Evolutionary conservation across 164 flowering plant genomes (phyloP).

Genomic region (Sextonia rubra): DNA sequence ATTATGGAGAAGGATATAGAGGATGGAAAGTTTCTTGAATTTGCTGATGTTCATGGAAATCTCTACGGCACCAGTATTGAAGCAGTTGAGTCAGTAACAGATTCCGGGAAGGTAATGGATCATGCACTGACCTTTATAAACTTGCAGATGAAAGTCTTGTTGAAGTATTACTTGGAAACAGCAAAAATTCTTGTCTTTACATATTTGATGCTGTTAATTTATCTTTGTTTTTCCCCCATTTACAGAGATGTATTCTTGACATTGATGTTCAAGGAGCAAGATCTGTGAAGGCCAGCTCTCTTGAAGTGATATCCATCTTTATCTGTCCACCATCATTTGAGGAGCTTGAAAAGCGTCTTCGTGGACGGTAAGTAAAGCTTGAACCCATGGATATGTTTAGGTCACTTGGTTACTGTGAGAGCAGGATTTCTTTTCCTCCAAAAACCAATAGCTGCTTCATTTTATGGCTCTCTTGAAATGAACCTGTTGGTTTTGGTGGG

Average conservation of each 20-base stretch:
- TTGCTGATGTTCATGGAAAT: conserved; percentile 94
- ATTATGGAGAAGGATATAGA: conserved; percentile 82
- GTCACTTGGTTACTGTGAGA: background rate
- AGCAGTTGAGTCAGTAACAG: conserved; percentile 88
- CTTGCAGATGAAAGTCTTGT: background rate
- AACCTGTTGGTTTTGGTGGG: background rate
- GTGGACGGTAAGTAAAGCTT: conserved; percentile 50
- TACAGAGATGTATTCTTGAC: conserved; percentile 97
- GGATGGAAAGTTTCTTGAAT: conserved; percentile 87
- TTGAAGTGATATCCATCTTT: conserved; percentile 88
- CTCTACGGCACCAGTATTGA: conserved; percentile 93
- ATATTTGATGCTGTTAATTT: background rate
- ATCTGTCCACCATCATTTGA: conserved; percentile 86
- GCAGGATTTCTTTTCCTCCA: background rate
- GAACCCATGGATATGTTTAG: background rate
- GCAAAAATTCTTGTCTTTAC: background rate
- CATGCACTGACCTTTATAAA: background rate
- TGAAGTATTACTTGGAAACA: background rate
- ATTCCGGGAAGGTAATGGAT: conserved; percentile 73
- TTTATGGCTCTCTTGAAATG: background rate
- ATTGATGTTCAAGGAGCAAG: conserved; percentile 99
- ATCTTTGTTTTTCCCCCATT: background rate
- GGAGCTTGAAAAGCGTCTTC: conserved; percentile 89
- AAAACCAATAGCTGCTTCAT: too few relatives aligned
- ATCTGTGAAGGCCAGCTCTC: conserved; percentile 75